phyloP scores from a whole-genome alignment of 495 filamentous ascomycete genomes.

The Cercophora newfieldiana region DNA sequence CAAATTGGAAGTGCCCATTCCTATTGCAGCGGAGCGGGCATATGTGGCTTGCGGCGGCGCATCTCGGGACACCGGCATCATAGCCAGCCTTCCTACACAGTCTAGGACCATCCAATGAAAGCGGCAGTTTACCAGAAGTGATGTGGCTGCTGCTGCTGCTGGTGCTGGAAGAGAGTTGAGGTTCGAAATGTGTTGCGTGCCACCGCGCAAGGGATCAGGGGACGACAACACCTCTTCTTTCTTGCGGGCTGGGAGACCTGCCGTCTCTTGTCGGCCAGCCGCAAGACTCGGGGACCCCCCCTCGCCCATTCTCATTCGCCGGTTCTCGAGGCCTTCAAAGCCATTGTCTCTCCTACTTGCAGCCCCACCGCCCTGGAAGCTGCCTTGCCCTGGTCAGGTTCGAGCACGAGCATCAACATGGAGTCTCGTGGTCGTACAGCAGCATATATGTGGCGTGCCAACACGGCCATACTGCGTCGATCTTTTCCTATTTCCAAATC shows the following conservation, averaged over 20 bases:
- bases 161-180: not conserved
- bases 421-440: conserved; percentile 18
- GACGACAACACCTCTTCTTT: not conserved
- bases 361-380: not conserved
- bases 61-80: conserved; percentile 7
- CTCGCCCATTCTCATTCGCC: not conserved
- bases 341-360: conserved; percentile 14
- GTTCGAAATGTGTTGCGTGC: no score
- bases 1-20: not conserved
- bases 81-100: no score
- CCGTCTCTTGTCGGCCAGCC: conserved; percentile 10
- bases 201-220: not conserved
- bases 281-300: not conserved
- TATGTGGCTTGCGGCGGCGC: not conserved
- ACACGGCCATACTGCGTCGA: conserved; percentile 10
- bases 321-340: not conserved
- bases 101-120: no score
- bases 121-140: no score
- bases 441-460: conserved; percentile 22
- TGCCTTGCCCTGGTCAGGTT: no score
- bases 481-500: not conserved
- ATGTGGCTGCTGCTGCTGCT: not conserved
- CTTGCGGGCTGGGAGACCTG: not conserved
- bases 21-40: conserved; percentile 5
- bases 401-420: not conserved